Conservation (phyloP, 768 basidiomycete genomes). For the Paxillus rubicundulus region DNA sequence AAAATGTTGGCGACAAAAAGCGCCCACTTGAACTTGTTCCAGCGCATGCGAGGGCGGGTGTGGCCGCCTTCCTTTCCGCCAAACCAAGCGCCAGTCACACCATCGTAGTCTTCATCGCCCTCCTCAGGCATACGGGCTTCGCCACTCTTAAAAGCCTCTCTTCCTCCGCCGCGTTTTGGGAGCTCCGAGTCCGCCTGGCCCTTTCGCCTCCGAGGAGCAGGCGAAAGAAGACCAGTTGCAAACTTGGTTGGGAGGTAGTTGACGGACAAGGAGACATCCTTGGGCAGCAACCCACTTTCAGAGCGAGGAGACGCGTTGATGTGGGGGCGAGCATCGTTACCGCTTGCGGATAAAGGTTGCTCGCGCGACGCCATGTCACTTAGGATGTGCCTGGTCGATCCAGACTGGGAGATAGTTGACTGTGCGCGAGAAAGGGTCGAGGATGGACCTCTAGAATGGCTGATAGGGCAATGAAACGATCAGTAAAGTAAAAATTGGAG, state of each 20-base stretch:
- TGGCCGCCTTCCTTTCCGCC: conserved; percentile 38
- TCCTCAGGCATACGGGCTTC: conserved; percentile 52
- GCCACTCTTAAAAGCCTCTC: conserved; percentile 58
- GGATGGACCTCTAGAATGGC: conserved; percentile 14
- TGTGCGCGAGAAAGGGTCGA: conserved; percentile 39
- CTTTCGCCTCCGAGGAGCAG: conserved; percentile 38
- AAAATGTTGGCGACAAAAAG: conserved; percentile 59
- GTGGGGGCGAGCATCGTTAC: conserved; percentile 13
- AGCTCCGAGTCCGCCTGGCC: conserved; percentile 34
- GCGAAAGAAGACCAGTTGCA: conserved; percentile 44
- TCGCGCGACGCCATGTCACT: conserved; percentile 38
- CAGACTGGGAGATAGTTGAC: conserved; percentile 40
- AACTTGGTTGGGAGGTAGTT: conserved; percentile 82
- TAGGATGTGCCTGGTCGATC: conserved; percentile 49
- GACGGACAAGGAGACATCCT: conserved; percentile 46
- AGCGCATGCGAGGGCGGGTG: conserved; percentile 48
- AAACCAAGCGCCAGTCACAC: conserved; percentile 38
- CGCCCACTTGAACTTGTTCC: conserved; percentile 86
- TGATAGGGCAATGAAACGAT: background rate
- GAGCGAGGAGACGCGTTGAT: conserved; percentile 17
- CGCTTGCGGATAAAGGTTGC: conserved; percentile 35
- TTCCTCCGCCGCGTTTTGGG: conserved; percentile 67
- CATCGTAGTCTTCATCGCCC: conserved; percentile 57
- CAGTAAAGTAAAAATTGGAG: background rate
- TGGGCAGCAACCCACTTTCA: background rate